Conservation (phyloP, 108 stramenopile genomes). For the Epithemia pelagica region DNA sequence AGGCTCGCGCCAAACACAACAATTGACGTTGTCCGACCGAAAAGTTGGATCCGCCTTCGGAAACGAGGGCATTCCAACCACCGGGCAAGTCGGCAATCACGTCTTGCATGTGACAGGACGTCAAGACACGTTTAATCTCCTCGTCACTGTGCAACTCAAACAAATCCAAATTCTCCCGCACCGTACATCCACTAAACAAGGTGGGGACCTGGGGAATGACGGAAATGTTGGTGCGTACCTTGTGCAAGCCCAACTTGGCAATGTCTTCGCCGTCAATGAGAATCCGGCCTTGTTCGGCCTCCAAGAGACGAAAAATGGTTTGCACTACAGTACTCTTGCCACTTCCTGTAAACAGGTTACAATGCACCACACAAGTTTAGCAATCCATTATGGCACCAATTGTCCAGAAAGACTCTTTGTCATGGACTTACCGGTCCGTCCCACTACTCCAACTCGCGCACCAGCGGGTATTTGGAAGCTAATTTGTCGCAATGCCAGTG, state of each 20-base stretch:
- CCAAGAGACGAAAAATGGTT: constrained; percentile 70
- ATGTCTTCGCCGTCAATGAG: constrained; percentile 85
- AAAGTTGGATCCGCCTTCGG: constrained; percentile 91
- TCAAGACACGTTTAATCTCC: constrained; percentile 42
- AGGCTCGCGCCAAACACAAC: constrained; percentile 89
- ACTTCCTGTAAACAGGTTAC: no score
- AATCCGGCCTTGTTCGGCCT: constrained; percentile 73
- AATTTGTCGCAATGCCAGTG: constrained; percentile 60
- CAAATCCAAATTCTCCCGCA: constrained; percentile 94
- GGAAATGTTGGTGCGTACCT: constrained; percentile 69
- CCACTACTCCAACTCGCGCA: constrained; percentile 69
- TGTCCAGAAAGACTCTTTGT: no score
- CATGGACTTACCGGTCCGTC: no score
- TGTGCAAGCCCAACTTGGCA: constrained; percentile 71
- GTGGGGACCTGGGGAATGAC: constrained; percentile 94
- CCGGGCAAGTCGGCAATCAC: constrained; percentile 45
- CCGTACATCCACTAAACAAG: constrained; percentile 83
- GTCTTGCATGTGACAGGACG: constrained; percentile 64
- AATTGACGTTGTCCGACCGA: constrained; percentile 91
- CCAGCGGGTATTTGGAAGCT: constrained; percentile 62
- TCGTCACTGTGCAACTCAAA: constrained; percentile 49
- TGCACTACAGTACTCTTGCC: constrained; percentile 71
- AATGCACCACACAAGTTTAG: no score
- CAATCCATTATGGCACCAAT: no score
- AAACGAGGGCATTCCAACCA: constrained; percentile 63